Evolutionary conservation across 495 filamentous ascomycete species (phyloP), one percentile per base, ranked within the genome.

Genomic region (Ramalina intermedia): DNA sequence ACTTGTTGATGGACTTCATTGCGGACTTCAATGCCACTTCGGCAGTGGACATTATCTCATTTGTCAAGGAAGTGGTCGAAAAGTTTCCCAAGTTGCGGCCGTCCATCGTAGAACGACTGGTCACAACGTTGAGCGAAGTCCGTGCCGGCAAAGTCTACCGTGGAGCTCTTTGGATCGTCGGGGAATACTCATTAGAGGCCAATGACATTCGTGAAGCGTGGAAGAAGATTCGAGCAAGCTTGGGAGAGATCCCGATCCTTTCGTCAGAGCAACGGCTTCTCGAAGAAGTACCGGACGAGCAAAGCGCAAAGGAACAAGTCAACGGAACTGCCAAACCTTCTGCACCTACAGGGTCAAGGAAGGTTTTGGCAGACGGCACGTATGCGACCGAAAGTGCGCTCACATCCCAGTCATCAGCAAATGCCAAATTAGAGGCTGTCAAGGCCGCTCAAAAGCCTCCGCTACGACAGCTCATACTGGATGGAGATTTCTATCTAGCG

Each of bases 51-150:
- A 89, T 99, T 11, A 96, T 99, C 58, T 84, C 85, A 17, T 99
- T 99, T 55, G 89, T 96, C 41, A 99, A 99, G 65, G 93, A 99
- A 60, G 93, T 99, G 6, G 93, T 96, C 4, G 93, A 99, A 69
- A 94, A 91, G 61, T 99, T 96, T 73, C 90, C 93, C 17, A 78
- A 86, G 49, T 73, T 99, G 43, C 81, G 93, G 38, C 73, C 79
- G 16, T 80, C 85, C 1, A 94, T 99, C 56, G 80, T 96, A 5
- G 77, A 84, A 53, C 81, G 90, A 40, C 71, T 99, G 37, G 91
- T 96, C 13, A 81, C 84, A 1, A 96, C 91, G 21, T 69, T 99
- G 56, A 84, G 79, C 58, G 91, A 96, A 63, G 93, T 96, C 20
- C 80, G 93, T 35, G 88, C 93, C 51, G 93, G 93, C 35, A 99